Evolutionary conservation across 2,329 filamentous ascomycete genomes (phyloP), one percentile per base, ranked within the genome.

Genomic region (Lachnellula willkommii): DNA sequence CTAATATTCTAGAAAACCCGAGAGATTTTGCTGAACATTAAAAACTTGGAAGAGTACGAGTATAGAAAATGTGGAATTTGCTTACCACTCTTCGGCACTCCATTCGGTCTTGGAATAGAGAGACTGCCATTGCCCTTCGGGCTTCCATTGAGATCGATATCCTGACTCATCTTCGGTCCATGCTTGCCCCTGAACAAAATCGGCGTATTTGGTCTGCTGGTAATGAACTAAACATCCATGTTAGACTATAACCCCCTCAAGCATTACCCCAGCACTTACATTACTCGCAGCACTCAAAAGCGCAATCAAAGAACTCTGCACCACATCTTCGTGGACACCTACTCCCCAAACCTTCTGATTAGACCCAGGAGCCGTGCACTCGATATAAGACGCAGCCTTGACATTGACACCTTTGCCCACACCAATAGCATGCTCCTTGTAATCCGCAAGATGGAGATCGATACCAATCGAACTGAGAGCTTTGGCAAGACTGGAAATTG

Each of bases 401-500:
- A 93, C 90, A 59, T 90, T 83, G 28, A 55, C 84, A 82, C 59
- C 89, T 90, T 51, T 32, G 28, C 28, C 28, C 9, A 80, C 78
- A 62, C 90, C 90, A 64, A 97, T 91, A 28, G 92, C 88, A 74
- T 97, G 93, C 73, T 97, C 94, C 77, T 95, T 96, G 78, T 97
- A 97, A 71, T 96, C 90, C 47, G 86, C 83, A 51, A 97, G 90
- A 69, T 97, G 93, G 24, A 97, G 78, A 68, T 95, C 87, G 61
- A 97, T 87, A 56, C 90, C 89, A 36, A 97, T 75, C 15, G 79
- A 79, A 65, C 83, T 82, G 45, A 99, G 79, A 15, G 92, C 93
- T 65, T 90, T 86, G 2, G 90, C 90, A 68, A 97, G 75, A 60
- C 88, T 90, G 3, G 91, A 96, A 65, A 97, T 90, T 36, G 93